Evolutionary conservation across 352 stramenopile species (phyloP).

Genomic region (Albugo candida): DNA sequence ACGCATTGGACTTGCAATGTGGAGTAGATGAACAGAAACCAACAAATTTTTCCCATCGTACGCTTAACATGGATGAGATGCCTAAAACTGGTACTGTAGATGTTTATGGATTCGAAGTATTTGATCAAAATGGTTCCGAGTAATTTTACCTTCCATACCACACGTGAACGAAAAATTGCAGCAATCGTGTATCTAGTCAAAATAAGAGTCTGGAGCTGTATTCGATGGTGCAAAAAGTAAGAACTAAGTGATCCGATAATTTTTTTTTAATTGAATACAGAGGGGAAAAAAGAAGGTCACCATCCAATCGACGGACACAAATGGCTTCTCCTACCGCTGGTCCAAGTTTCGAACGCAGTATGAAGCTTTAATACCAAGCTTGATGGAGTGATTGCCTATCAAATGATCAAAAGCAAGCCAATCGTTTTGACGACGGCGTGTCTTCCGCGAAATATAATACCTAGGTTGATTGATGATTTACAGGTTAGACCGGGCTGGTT

Average conservation of each 20-base stretch:
- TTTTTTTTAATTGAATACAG: conserved; percentile 51
- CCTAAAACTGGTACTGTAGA: conserved; percentile 85
- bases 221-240: conserved; percentile 51
- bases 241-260: conserved; percentile 74
- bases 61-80: conserved; percentile 51
- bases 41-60: conserved; percentile 28
- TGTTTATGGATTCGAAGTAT: conserved; percentile 95
- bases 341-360: conserved; percentile 78
- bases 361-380: conserved; percentile 59
- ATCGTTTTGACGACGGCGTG: conserved; percentile 73
- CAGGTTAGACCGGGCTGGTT: conserved; percentile 71
- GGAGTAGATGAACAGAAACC: conserved; percentile 31
- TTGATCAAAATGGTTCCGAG: conserved; percentile 87
- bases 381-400: conserved; percentile 81
- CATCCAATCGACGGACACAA: background rate
- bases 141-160: conserved; percentile 94
- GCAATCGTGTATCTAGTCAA: conserved; percentile 84
- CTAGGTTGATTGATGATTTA: conserved; percentile 76
- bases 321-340: conserved; percentile 48
- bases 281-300: conserved; percentile 55
- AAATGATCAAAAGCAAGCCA: conserved; percentile 77
- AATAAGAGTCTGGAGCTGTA: conserved; percentile 65
- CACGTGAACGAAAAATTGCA: conserved; percentile 90
- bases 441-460: conserved; percentile 81
- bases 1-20: conserved; percentile 66